These are phyloP conservation scores for Trifolium fragiferum DNA, from an alignment of 306 rosid species.

Conservation along the genomic window DNA sequence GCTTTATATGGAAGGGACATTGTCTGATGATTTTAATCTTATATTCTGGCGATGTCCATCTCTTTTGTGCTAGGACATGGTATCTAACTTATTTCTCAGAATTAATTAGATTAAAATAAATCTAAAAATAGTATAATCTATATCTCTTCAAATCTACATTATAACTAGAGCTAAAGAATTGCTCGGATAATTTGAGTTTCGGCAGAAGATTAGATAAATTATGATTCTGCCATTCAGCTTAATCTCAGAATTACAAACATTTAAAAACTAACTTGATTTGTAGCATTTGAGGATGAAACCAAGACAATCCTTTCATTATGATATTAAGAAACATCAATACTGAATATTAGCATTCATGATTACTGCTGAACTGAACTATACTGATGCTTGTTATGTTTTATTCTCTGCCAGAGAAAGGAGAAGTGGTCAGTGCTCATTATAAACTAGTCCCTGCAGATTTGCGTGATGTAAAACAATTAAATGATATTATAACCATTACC, in stretches of 20 bases:
- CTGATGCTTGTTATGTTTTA: conserved; percentile 29
- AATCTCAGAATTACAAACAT: conserved; percentile 25
- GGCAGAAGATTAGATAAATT: neutral
- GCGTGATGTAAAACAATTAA: conserved; percentile 65
- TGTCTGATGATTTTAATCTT: conserved; percentile 15
- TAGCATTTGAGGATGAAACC: conserved; percentile 16
- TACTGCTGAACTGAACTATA: conserved; percentile 29
- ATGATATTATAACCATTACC: conserved; percentile 68
- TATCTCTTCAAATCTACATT: conserved; percentile 1
- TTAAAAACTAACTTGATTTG: conserved; percentile 13
- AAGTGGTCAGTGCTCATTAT: conserved; percentile 81
- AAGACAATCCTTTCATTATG: conserved; percentile 20
- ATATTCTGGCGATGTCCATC: conserved; percentile 16
- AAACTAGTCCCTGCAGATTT: conserved; percentile 88
- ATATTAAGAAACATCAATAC: conserved; percentile 11
- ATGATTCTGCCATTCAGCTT: conserved; percentile 19
- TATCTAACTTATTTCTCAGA: neutral
- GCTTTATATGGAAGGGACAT: conserved; percentile 19
- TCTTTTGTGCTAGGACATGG: conserved; percentile 19
- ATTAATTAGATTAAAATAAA: neutral
- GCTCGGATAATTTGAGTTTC: neutral
- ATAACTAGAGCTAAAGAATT: neutral
- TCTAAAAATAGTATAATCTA: neutral
- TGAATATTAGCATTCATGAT: conserved; percentile 23
- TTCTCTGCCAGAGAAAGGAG: conserved; percentile 83